Percentiles rank a stretch among this genome's conserved stretches.
Conservation (phyloP, 495 filamentous ascomycete species). For the Acidomyces sp. region DNA sequence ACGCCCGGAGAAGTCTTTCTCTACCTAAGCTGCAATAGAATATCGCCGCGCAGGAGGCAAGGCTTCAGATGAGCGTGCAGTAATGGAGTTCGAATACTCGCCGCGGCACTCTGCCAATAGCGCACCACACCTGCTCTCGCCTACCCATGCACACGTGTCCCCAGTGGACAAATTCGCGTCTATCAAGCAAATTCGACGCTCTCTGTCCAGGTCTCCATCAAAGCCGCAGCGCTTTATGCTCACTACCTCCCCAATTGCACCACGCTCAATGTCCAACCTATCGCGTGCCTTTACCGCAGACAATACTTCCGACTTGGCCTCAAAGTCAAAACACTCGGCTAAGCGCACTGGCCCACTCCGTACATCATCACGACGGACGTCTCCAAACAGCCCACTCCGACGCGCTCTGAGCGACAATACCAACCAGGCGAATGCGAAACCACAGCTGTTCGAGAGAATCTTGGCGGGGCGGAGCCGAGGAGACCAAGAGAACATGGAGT, state of each 20-base stretch:
- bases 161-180: constrained; percentile 65
- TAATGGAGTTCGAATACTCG: constrained; percentile 30
- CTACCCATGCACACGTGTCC: constrained; percentile 64
- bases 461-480: constrained; percentile 39
- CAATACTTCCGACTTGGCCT: constrained; percentile 1
- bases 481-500: constrained; percentile 36
- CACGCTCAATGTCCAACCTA: constrained; percentile 3
- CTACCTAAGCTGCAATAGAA: background rate
- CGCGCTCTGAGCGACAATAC: constrained; percentile 56
- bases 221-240: constrained; percentile 39
- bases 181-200: constrained; percentile 66
- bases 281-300: constrained; percentile 12
- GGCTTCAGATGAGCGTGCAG: constrained; percentile 9
- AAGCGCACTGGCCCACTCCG: constrained; percentile 28
- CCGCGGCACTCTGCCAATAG: constrained; percentile 40
- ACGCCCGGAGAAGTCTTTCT: background rate
- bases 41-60: background rate
- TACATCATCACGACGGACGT: constrained; percentile 33
- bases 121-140: constrained; percentile 70
- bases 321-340: constrained; percentile 20
- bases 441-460: constrained; percentile 30
- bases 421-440: constrained; percentile 55
- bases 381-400: constrained; percentile 56
- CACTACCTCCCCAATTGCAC: constrained; percentile 10
- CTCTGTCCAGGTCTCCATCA: constrained; percentile 75